Conservation (phyloP, 2,329 filamentous ascomycete genomes). For the Blastomyces silverae region DNA sequence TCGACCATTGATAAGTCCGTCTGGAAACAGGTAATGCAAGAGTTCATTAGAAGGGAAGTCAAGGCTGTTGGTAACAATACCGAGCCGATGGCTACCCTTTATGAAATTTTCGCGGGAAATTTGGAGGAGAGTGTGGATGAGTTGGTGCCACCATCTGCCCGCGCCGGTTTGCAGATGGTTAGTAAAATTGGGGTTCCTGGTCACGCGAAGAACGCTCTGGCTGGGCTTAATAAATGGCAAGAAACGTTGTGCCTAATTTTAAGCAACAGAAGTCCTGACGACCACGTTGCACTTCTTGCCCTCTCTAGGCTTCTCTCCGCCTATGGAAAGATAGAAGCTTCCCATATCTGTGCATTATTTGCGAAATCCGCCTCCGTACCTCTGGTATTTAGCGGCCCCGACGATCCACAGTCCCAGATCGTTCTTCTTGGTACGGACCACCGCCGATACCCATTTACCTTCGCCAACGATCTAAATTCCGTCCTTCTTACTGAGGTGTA, state of each 20-base stretch:
- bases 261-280: slow-evolving; percentile 77
- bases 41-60: slow-evolving; percentile 93
- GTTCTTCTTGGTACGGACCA: slow-evolving; percentile 83
- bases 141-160: slow-evolving; percentile 83
- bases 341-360: slow-evolving; percentile 90
- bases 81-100: slow-evolving; percentile 82
- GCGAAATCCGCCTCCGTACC: slow-evolving; percentile 51
- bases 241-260: slow-evolving; percentile 81
- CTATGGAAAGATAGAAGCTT: slow-evolving; percentile 84
- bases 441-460: slow-evolving; percentile 60
- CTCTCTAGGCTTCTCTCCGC: slow-evolving; percentile 74
- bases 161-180: slow-evolving; percentile 85
- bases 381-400: slow-evolving; percentile 69
- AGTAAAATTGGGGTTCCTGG: slow-evolving; percentile 58
- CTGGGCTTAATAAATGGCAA: slow-evolving; percentile 86
- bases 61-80: slow-evolving; percentile 72
- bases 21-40: slow-evolving; percentile 89
- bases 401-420: slow-evolving; percentile 71
- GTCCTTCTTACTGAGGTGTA: slow-evolving; percentile 95
- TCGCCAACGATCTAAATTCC: slow-evolving; percentile 73
- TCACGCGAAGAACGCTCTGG: slow-evolving; percentile 63
- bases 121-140: slow-evolving; percentile 92
- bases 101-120: slow-evolving; percentile 90
- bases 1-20: slow-evolving; percentile 65
- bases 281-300: slow-evolving; percentile 68